Conservation (phyloP, 2,329 filamentous ascomycete genomes). For the Claviceps sp. region DNA sequence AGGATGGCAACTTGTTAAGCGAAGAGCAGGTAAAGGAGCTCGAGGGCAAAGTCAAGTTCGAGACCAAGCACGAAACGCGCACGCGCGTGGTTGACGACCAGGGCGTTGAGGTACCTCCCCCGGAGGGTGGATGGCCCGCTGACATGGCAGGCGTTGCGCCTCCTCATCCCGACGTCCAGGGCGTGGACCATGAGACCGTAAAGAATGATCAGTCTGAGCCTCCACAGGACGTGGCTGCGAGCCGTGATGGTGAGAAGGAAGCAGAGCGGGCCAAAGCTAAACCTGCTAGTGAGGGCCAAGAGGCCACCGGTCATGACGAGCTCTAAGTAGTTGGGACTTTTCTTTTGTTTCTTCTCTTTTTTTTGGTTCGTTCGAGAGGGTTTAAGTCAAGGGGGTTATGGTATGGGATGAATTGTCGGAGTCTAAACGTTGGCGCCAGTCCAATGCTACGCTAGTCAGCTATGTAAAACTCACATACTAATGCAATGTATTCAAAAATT, state of each 20-base stretch:
- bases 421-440: background rate
- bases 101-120: conserved; percentile 58
- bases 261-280: conserved; percentile 41
- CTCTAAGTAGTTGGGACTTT: conserved; percentile 12
- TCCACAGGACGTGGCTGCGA: conserved; percentile 29
- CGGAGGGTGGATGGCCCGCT: conserved; percentile 26
- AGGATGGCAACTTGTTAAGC: conserved; percentile 76
- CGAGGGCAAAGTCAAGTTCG: conserved; percentile 86
- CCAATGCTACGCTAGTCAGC: background rate
- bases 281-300: conserved; percentile 49
- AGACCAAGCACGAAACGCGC: conserved; percentile 91
- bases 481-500: too few species aligned
- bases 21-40: conserved; percentile 72
- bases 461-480: too few species aligned
- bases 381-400: too few species aligned
- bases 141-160: conserved; percentile 34
- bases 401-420: background rate
- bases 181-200: conserved; percentile 44
- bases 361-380: background rate
- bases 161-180: conserved; percentile 48
- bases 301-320: conserved; percentile 35
- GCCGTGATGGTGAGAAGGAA: conserved; percentile 47
- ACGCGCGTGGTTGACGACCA: conserved; percentile 69
- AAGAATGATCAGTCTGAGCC: conserved; percentile 25
- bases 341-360: too few species aligned